A percentile compares a stretch with the other conserved stretches of the same genome.
Conservation (phyloP, 2,329 filamentous ascomycete species). For the Alternaria arborescens region DNA sequence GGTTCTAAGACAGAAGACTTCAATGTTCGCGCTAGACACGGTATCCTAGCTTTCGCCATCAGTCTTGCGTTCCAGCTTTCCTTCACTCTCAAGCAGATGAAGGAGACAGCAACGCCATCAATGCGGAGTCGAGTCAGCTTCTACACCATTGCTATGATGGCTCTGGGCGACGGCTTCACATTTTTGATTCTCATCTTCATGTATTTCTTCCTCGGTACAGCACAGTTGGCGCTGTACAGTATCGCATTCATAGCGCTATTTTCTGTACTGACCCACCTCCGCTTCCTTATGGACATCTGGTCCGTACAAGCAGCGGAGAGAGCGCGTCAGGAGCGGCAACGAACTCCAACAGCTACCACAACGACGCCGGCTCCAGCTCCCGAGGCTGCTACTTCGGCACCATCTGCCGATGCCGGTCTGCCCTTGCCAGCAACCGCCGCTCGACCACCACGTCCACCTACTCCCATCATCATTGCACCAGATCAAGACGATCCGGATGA, state of each 20-base stretch:
- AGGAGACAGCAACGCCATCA: conserved; percentile 70
- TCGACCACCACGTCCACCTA: conserved; percentile 55
- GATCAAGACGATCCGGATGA: conserved; percentile 63
- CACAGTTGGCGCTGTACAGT: conserved; percentile 64
- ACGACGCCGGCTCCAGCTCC: conserved; percentile 26
- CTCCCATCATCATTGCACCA: conserved; percentile 66
- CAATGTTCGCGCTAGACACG: conserved; percentile 60
- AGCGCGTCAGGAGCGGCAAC: conserved; percentile 55
- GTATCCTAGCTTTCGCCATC: conserved; percentile 62
- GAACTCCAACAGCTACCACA: conserved; percentile 41
- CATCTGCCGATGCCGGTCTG: conserved; percentile 45
- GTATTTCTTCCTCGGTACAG: conserved; percentile 59
- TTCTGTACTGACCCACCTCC: conserved; percentile 69
- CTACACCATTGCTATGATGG: conserved; percentile 69
- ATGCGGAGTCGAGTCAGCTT: conserved; percentile 71
- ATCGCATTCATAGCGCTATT: conserved; percentile 68
- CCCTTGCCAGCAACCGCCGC: conserved; percentile 62
- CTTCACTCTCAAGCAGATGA: conserved; percentile 68
- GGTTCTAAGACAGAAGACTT: conserved; percentile 68
- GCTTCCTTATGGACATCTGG: conserved; percentile 74
- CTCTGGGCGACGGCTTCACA: conserved; percentile 68
- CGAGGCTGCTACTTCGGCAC: conserved; percentile 30
- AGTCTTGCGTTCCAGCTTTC: conserved; percentile 63
- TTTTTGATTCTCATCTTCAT: conserved; percentile 65
- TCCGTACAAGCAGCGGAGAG: conserved; percentile 65